A percentile compares a stretch with the other conserved stretches of the same genome.
phyloP scores from a whole-genome alignment of 306 rosid genomes.

The Parietaria judaica region DNA sequence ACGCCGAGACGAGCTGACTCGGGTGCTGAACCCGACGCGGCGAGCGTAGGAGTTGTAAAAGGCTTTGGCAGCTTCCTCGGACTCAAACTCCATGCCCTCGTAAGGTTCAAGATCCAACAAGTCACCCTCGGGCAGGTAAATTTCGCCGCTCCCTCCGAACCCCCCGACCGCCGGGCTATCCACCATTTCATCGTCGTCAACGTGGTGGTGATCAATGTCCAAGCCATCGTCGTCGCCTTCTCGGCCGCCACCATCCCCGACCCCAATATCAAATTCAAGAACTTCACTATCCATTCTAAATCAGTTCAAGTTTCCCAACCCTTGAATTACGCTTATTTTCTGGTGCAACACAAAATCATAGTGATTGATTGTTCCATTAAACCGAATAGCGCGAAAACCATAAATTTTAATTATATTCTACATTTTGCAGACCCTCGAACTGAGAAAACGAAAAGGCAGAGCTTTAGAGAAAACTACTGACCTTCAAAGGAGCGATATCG shows the following conservation, averaged over 20 bases:
- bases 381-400: conserved; percentile 7
- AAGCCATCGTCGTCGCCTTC: conserved; percentile 59
- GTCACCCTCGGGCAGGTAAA: conserved; percentile 83
- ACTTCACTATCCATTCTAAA: conserved; percentile 61
- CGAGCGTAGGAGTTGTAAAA: conserved; percentile 97
- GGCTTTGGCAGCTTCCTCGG: conserved; percentile 98
- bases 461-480: conserved; percentile 8
- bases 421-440: background rate
- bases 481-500: conserved; percentile 7
- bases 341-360: background rate
- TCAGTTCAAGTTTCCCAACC: background rate
- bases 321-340: background rate
- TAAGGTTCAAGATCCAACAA: conserved; percentile 85
- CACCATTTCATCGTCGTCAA: conserved; percentile 71
- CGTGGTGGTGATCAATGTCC: conserved; percentile 43
- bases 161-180: conserved; percentile 43
- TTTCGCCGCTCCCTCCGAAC: conserved; percentile 35
- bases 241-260: conserved; percentile 43
- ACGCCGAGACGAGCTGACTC: conserved; percentile 94
- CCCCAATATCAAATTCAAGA: conserved; percentile 81
- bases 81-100: conserved; percentile 96
- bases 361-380: background rate
- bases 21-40: conserved; percentile 95
- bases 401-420: conserved; percentile 2
- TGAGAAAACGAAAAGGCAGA: background rate